A percentile compares a stretch with the other conserved stretches of the same genome.
Conservation (phyloP, 2,329 filamentous ascomycete genomes). For the Colletotrichum godetiae region DNA sequence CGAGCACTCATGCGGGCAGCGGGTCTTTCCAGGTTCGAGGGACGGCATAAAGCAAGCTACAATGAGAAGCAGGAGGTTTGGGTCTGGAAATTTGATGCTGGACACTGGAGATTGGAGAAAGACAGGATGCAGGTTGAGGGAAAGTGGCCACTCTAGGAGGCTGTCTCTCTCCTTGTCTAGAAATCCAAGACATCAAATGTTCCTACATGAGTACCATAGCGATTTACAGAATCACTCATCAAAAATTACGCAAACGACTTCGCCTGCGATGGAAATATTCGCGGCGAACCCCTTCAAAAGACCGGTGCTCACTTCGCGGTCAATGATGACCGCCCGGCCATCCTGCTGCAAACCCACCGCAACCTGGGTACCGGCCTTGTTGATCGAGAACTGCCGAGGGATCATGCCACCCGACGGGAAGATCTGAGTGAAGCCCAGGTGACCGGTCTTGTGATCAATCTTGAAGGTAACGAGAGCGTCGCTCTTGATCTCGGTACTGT, state of each 20-base stretch:
- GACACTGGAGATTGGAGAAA: not conserved
- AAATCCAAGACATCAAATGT: not conserved
- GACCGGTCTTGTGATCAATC: conserved; percentile 64
- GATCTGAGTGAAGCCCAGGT: conserved; percentile 65
- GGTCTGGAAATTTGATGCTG: not conserved
- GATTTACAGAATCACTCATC: conserved; percentile 47
- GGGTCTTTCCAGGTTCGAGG: not conserved
- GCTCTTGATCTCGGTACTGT: conserved; percentile 55
- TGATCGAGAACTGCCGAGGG: conserved; percentile 76
- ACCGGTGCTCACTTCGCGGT: conserved; percentile 69
- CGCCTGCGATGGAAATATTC: conserved; percentile 53
- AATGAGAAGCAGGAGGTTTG: not conserved
- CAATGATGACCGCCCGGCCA: conserved; percentile 69
- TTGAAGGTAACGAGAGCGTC: conserved; percentile 74
- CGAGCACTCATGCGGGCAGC: not conserved
- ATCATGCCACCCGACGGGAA: conserved; percentile 70
- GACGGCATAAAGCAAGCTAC: not conserved
- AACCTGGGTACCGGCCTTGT: conserved; percentile 70
- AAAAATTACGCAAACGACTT: conserved; percentile 60
- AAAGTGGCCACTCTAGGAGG: not conserved
- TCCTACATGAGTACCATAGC: no score
- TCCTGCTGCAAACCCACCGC: conserved; percentile 75
- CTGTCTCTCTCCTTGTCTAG: not conserved
- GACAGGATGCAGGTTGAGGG: not conserved
- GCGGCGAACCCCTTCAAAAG: conserved; percentile 60